phyloP scores from a whole-genome alignment of 768 basidiomycete genomes.

The Termitomyces sp. region DNA sequence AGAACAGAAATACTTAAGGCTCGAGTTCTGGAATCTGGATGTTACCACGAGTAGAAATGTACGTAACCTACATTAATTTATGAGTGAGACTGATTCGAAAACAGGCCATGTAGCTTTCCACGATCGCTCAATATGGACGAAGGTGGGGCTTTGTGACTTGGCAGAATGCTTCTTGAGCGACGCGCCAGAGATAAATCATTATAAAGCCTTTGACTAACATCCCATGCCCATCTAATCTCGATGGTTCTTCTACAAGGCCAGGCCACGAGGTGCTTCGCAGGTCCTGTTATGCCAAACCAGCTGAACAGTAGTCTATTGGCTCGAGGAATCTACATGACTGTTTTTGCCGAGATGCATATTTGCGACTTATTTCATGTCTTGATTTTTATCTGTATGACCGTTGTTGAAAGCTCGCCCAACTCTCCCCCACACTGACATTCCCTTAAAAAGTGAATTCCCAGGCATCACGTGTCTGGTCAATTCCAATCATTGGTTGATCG shows the following conservation, averaged over 20 bases:
- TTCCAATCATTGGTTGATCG: too few species aligned
- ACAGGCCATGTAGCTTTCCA: background rate
- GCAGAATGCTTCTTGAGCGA: background rate
- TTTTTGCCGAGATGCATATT: background rate
- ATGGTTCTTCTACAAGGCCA: background rate
- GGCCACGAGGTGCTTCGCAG: background rate
- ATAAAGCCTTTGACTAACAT: too few species aligned
- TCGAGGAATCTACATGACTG: background rate
- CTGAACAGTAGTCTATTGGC: too few species aligned
- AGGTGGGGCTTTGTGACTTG: background rate
- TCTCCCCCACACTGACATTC: too few species aligned
- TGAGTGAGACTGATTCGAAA: background rate
- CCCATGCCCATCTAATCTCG: background rate
- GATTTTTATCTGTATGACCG: background rate
- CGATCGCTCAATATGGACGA: background rate
- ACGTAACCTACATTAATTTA: background rate
- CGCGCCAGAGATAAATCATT: background rate
- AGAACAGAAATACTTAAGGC: background rate
- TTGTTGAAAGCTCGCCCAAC: too few species aligned
- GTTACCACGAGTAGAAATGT: background rate
- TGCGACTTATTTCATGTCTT: background rate
- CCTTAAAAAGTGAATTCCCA: too few species aligned
- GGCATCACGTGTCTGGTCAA: too few species aligned
- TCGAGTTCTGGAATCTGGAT: background rate
- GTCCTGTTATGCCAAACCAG: too few species aligned